Percentiles rank a stretch among this genome's conserved stretches.
Evolutionary conservation across 495 filamentous ascomycete species (phyloP).

Genomic region (Annulohypoxylon bovei): DNA sequence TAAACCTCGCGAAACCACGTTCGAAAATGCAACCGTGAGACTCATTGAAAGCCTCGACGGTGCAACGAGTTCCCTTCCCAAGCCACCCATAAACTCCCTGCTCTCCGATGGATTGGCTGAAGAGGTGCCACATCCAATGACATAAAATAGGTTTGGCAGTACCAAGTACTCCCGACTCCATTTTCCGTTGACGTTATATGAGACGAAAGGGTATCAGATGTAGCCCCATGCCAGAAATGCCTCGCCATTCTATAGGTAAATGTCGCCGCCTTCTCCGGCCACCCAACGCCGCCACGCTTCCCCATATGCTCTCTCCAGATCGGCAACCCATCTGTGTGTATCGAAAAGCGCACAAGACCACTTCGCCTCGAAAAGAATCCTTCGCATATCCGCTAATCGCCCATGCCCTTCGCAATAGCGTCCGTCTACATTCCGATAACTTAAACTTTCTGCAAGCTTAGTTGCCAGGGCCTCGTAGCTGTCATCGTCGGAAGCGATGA

Average conservation of each 20-base stretch:
- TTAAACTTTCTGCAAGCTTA: slow-evolving; percentile 71
- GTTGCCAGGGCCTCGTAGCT: slow-evolving; percentile 85
- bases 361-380: slow-evolving; percentile 80
- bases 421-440: slow-evolving; percentile 62
- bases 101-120: slow-evolving; percentile 11
- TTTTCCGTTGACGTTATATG: slow-evolving; percentile 1
- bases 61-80: not conserved
- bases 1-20: slow-evolving; percentile 17
- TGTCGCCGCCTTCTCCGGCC: slow-evolving; percentile 86
- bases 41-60: slow-evolving; percentile 1
- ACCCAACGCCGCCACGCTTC: slow-evolving; percentile 92
- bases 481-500: slow-evolving; percentile 81
- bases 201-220: slow-evolving; percentile 8
- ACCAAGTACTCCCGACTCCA: slow-evolving; percentile 9
- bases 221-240: not conserved
- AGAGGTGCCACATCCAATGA: slow-evolving; percentile 6
- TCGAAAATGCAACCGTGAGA: slow-evolving; percentile 25
- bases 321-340: slow-evolving; percentile 89
- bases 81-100: slow-evolving; percentile 25
- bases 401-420: slow-evolving; percentile 69
- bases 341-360: slow-evolving; percentile 90
- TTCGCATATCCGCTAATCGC: slow-evolving; percentile 77
- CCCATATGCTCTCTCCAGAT: slow-evolving; percentile 89
- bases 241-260: slow-evolving; percentile 63
- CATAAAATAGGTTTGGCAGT: not conserved